Percentiles rank a stretch among this genome's conserved stretches.
Evolutionary conservation across 2,329 filamentous ascomycete species (phyloP).

Genomic region (Lachnellula arida): DNA sequence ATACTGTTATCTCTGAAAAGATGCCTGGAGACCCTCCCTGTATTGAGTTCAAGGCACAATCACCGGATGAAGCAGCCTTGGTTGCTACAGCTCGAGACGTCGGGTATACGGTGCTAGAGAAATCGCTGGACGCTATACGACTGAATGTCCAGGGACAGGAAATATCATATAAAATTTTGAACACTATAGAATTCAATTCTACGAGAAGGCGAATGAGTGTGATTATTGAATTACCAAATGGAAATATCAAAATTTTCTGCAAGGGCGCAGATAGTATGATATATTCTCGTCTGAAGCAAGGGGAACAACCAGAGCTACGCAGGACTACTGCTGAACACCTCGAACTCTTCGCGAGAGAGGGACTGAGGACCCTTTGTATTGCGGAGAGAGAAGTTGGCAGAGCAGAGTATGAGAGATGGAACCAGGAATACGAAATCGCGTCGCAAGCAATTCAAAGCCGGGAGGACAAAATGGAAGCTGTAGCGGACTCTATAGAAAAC

Average conservation of each 20-base stretch:
- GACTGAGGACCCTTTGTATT: slow-evolving; percentile 89
- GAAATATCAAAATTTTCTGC: slow-evolving; percentile 85
- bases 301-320: slow-evolving; percentile 81
- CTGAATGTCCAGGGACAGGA: slow-evolving; percentile 86
- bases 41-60: slow-evolving; percentile 95
- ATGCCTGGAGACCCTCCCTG: slow-evolving; percentile 81
- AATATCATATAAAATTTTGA: slow-evolving; percentile 78
- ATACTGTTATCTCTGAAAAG: slow-evolving; percentile 90
- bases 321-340: slow-evolving; percentile 84
- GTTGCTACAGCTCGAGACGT: slow-evolving; percentile 92
- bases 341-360: slow-evolving; percentile 96
- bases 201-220: slow-evolving; percentile 96
- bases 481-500: slow-evolving; percentile 86
- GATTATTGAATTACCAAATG: slow-evolving; percentile 90
- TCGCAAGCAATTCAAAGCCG: slow-evolving; percentile 78
- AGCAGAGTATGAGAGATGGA: slow-evolving; percentile 80
- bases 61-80: slow-evolving; percentile 90
- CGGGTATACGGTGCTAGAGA: slow-evolving; percentile 87
- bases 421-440: slow-evolving; percentile 78
- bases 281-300: slow-evolving; percentile 80
- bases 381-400: slow-evolving; percentile 77
- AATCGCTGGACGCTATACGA: slow-evolving; percentile 73
- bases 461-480: slow-evolving; percentile 87
- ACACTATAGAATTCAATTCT: slow-evolving; percentile 96
- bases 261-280: slow-evolving; percentile 98